Evolutionary conservation across 768 basidiomycete genomes (phyloP), one percentile per base, ranked within the genome.

Genomic region (Cystofilobasidium capitatum): DNA sequence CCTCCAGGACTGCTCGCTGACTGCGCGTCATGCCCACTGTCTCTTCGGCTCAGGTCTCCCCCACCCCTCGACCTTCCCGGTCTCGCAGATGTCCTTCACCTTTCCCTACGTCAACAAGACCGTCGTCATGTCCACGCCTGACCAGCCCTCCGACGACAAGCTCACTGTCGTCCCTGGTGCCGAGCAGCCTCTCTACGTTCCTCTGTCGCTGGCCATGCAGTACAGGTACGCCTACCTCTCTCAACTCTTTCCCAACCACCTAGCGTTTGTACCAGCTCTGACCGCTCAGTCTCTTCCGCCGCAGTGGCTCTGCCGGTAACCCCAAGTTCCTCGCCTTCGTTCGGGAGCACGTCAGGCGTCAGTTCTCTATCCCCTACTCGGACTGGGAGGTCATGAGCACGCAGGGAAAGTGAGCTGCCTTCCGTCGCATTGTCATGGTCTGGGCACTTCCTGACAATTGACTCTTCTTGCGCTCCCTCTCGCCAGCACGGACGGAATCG

Each of bases 41-140:
- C 35, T 29, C 17, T 12, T 36, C 54, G 20, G 37, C 42, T 26
- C 20, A 17, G 31, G 44, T 6, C 36, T 40, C 17, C 35, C 59
- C 4, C 29, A 40, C 29, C 49, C 49, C 8, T 62, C 61, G 42
- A 69, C 67, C n/a, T 69, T 69, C 54, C 67, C 67, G 31, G 67
- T 69, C 29, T 44, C 49, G 29, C 45, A 42, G 24, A 20, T 69
- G 16, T 22, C 49, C 24, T 55, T 69, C 35, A 40, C 62, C 10
- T 64, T 69, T 40, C 67, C 67, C 9, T 64, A 62, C 49, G 55
- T 58, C 44, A 9, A 58, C 26, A 57, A 69, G 42, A 59, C 33
- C 39, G 40, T 69, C 54, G 45, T 51, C 58, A 39, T 69, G 20
- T 22, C 45, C 5, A 29, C 59, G 22, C 40, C 66, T 4, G 26